These are phyloP conservation scores for Orychophragmus violaceus DNA, from an alignment of 345 rosid genomes.

Conservation along the genomic window DNA sequence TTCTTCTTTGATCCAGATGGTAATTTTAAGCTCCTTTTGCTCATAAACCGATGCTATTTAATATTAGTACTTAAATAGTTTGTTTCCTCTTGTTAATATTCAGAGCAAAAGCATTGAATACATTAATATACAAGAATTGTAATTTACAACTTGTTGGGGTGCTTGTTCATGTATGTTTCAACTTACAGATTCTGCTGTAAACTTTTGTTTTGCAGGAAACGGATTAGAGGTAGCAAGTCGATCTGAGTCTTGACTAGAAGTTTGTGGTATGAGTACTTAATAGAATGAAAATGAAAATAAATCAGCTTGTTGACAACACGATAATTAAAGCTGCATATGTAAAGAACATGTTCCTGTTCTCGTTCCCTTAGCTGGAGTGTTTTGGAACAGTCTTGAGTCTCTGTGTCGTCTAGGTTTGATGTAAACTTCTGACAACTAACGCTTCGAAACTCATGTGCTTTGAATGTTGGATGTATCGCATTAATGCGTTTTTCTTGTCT, in stretches of 20 bases:
- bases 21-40: constrained; percentile 22
- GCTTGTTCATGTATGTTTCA: not conserved
- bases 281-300: not conserved
- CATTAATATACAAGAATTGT: not conserved
- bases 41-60: not conserved
- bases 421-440: constrained; percentile 15
- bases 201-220: constrained; percentile 54
- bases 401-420: constrained; percentile 14
- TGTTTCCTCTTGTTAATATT: not conserved
- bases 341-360: constrained; percentile 7
- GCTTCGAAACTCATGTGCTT: constrained; percentile 17
- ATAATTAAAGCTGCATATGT: constrained; percentile 10
- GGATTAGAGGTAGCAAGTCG: constrained; percentile 85
- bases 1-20: constrained; percentile 99
- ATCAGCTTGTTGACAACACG: constrained; percentile 1
- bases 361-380: constrained; percentile 11
- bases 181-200: not conserved
- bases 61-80: not conserved
- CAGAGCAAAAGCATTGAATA: not conserved
- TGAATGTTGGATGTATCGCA: constrained; percentile 13
- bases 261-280: not conserved
- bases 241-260: constrained; percentile 23
- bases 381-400: constrained; percentile 12
- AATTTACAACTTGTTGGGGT: not conserved
- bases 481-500: constrained; percentile 17